Conservation (phyloP, 1,284 basidiomycete species). For the Porogramme epimiltina region DNA sequence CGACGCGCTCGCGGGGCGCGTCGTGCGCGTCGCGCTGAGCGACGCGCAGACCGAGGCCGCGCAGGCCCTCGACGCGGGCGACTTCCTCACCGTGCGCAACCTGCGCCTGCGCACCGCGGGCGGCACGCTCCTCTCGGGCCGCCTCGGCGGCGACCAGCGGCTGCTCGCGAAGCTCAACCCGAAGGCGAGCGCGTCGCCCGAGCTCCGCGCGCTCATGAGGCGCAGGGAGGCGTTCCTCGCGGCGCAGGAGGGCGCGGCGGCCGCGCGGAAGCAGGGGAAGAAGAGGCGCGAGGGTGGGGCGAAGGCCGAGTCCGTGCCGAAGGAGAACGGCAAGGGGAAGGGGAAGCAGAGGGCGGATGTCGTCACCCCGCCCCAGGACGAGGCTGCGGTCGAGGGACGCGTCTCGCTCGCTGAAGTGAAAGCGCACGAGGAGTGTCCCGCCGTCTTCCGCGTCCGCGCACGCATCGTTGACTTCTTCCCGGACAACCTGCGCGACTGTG, state of each 20-base stretch:
- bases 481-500: slow-evolving; percentile 46
- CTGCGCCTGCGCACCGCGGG: slow-evolving; percentile 45
- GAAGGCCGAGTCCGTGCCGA: slow-evolving; percentile 9
- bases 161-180: slow-evolving; percentile 50
- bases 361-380: too few relatives aligned
- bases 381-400: neutral
- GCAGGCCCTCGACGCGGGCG: slow-evolving; percentile 41
- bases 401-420: slow-evolving; percentile 44
- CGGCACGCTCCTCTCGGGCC: slow-evolving; percentile 40
- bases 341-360: neutral
- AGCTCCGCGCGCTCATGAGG: slow-evolving; percentile 33
- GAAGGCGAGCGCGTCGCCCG: slow-evolving; percentile 31
- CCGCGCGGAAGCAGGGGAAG: slow-evolving; percentile 10
- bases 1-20: slow-evolving; percentile 41
- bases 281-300: slow-evolving; percentile 6
- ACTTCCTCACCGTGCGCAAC: slow-evolving; percentile 51
- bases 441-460: slow-evolving; percentile 48
- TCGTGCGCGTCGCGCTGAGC: slow-evolving; percentile 54
- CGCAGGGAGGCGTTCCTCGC: slow-evolving; percentile 23
- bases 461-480: slow-evolving; percentile 61
- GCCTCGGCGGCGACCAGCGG: slow-evolving; percentile 56
- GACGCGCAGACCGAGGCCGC: slow-evolving; percentile 49
- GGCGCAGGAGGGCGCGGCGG: slow-evolving; percentile 29
- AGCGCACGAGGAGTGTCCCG: slow-evolving; percentile 34
- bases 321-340: slow-evolving; percentile 1